Base-by-base conservation (phyloP, 2,329 filamentous ascomycete species). In the Trichoderma cornu-damae region DNA sequence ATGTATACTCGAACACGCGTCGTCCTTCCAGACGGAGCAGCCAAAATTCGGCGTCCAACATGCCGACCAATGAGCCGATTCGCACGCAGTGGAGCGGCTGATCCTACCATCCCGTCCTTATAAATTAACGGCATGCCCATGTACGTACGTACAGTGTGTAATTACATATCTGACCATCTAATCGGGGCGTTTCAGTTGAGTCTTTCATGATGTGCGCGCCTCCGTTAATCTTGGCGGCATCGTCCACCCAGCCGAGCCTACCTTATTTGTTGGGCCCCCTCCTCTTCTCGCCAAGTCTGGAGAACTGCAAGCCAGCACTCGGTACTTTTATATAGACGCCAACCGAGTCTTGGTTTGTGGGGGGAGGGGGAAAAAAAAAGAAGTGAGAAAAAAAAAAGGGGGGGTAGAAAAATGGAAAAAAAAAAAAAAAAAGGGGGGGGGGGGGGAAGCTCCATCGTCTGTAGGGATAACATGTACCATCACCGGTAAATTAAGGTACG, bases 111-210 rank as follows among this genome's bases (percentile, higher is more conserved):
- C n/a, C n/a, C 18, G 51, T 38, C 38, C 40, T 9, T 54, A 22
- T 46, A 38, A 37, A 54, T 46, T 52, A 37, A 24, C 37, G 37
- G 24, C 14, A 35, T 11, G 32, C n/a, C n/a, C n/a, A n/a, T n/a
- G n/a, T n/a, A n/a, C n/a, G n/a, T n/a, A 18, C 18, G 18, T 37
- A 37, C 16, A 42, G 38, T 20, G 18, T 22, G n/a, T n/a, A n/a
- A 42, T 0, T 20, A n/a, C 30, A 28, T 28, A 46, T 38, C 14
- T 44, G 11, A n/a, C 11, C 22, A 37, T 55, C 38, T 55, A 1
- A 47, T 55, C 42, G 40, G 24, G 28, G 20, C 38, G 51, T 55
- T 55, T 55, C 51, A 55, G 51, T 44, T 55, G 38, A 11, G 11
- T 22, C 51, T 55, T 37, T 42, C 46, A 38, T 46, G 37, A 26